Percentiles rank a stretch among this genome's conserved stretches.
These are phyloP conservation scores for Cercophora samala DNA, from an alignment of 495 filamentous ascomycete species.

Conservation along the genomic window DNA sequence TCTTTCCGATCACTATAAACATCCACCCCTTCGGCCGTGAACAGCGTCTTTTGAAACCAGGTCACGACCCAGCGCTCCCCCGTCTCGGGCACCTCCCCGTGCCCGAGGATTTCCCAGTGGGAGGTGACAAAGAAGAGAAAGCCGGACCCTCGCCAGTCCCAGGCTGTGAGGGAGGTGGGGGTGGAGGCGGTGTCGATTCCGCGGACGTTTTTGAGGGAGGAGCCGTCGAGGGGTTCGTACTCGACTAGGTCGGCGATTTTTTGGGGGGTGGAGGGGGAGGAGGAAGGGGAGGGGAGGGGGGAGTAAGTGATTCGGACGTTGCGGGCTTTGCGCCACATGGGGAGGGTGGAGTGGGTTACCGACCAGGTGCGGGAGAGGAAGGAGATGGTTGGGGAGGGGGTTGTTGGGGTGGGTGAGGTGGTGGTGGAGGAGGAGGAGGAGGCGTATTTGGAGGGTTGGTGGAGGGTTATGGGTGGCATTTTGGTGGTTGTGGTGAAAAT, in stretches of 20 bases:
- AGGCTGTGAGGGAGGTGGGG: constrained; percentile 41
- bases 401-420: constrained; percentile 31
- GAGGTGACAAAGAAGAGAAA: constrained; percentile 59
- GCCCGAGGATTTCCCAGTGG: constrained; percentile 74
- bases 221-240: constrained; percentile 53
- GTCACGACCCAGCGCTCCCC: constrained; percentile 64
- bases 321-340: constrained; percentile 66
- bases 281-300: constrained; percentile 35
- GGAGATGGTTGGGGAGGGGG: constrained; percentile 50
- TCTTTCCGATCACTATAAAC: constrained; percentile 58
- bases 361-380: constrained; percentile 69
- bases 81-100: constrained; percentile 49
- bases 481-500: too few species aligned
- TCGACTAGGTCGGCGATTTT: constrained; percentile 62
- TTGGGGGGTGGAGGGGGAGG: not conserved
- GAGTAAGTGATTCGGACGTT: constrained; percentile 75
- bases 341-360: constrained; percentile 72
- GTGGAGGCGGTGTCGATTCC: constrained; percentile 59
- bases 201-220: constrained; percentile 52
- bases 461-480: constrained; percentile 31
- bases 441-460: constrained; percentile 46
- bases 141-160: constrained; percentile 71
- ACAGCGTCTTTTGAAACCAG: constrained; percentile 70
- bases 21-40: constrained; percentile 73
- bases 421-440: constrained; percentile 11